These are phyloP conservation scores for Talinum fruticosum DNA, from an alignment of 148 eudicot species.

Conservation along the genomic window DNA sequence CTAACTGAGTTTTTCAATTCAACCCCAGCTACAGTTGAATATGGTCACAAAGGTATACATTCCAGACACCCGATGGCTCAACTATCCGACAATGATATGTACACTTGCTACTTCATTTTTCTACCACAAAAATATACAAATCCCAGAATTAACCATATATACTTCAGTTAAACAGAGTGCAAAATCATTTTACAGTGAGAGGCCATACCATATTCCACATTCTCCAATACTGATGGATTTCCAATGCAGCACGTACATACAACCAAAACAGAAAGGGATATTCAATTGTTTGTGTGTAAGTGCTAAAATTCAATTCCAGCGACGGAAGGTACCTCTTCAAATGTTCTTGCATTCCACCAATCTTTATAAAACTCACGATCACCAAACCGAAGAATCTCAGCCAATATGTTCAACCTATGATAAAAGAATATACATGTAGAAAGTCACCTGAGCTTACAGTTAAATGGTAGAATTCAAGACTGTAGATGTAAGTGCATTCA, in stretches of 20 bases:
- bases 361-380: conserved; percentile 99
- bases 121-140: neutral
- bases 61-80: too few relatives aligned
- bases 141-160: neutral
- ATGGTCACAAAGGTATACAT: neutral
- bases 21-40: neutral
- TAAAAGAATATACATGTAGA: conserved; percentile 9
- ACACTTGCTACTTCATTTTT: neutral
- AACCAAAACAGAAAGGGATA: conserved; percentile 11
- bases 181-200: conserved; percentile 6
- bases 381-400: conserved; percentile 89
- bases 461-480: neutral
- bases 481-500: too few relatives aligned
- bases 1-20: neutral
- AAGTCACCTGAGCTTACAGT: conserved; percentile 7
- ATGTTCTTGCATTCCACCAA: conserved; percentile 99
- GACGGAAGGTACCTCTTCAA: conserved; percentile 71
- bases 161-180: neutral
- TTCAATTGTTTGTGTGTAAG: neutral
- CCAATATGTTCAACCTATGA: conserved; percentile 88
- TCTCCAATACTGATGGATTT: conserved; percentile 86
- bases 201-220: conserved; percentile 97
- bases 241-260: conserved; percentile 24
- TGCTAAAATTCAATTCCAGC: conserved; percentile 3
- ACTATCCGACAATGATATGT: neutral